These are phyloP conservation scores for Debaryomyces nepalensis DNA, from an alignment of 1,139 yeast genomes.

Conservation along the genomic window DNA sequence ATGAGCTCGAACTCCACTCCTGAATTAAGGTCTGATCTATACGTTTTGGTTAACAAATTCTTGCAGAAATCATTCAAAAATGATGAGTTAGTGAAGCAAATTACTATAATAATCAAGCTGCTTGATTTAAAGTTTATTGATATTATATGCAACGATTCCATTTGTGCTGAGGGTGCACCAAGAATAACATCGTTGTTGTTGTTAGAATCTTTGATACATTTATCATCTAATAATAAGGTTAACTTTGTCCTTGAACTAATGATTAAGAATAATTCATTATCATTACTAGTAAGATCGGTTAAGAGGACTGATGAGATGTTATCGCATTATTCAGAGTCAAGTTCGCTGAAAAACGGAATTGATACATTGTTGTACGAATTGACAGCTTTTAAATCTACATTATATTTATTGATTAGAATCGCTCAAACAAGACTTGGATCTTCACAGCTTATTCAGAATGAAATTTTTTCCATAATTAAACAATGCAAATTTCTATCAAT, in stretches of 20 bases:
- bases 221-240: conserved; percentile 53
- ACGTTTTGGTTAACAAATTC: conserved; percentile 71
- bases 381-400: conserved; percentile 73
- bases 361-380: conserved; percentile 68
- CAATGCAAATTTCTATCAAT: conserved; percentile 61
- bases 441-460: conserved; percentile 72
- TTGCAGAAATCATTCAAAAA: conserved; percentile 55
- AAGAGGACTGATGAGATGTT: conserved; percentile 67
- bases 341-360: conserved; percentile 31
- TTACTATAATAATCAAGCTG: conserved; percentile 57
- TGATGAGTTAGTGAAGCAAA: conserved; percentile 46
- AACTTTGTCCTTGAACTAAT: conserved; percentile 64
- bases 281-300: conserved; percentile 67
- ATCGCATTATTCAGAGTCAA: conserved; percentile 37
- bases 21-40: conserved; percentile 74
- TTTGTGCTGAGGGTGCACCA: conserved; percentile 77
- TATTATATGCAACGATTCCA: conserved; percentile 74
- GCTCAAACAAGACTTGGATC: conserved; percentile 83
- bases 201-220: conserved; percentile 68
- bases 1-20: conserved; percentile 71
- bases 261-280: conserved; percentile 66
- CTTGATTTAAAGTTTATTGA: conserved; percentile 67
- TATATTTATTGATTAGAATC: conserved; percentile 71
- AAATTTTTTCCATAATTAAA: conserved; percentile 64
- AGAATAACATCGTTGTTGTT: conserved; percentile 78